These are phyloP conservation scores for Botryosphaeria dothidea DNA, from an alignment of 2,329 filamentous ascomycete species.

Conservation along the genomic window DNA sequence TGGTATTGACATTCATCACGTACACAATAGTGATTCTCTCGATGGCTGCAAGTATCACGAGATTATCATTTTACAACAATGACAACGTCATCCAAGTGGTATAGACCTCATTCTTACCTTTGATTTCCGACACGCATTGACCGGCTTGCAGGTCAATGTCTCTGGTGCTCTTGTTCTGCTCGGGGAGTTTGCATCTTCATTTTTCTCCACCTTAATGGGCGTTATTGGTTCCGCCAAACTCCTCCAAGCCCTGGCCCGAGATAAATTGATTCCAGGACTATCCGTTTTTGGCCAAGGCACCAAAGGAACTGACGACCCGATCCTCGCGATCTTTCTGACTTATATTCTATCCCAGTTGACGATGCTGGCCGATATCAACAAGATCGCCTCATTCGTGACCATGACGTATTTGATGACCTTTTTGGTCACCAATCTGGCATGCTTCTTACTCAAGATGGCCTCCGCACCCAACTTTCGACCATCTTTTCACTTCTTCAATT, in stretches of 20 bases:
- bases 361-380: slow-evolving; percentile 80
- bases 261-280: slow-evolving; percentile 76
- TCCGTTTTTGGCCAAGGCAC: slow-evolving; percentile 74
- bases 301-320: slow-evolving; percentile 70
- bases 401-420: slow-evolving; percentile 95
- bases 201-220: slow-evolving; percentile 87
- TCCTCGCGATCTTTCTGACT: slow-evolving; percentile 74
- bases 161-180: slow-evolving; percentile 72
- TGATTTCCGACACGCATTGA: not conserved
- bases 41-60: slow-evolving; percentile 74
- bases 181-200: slow-evolving; percentile 78
- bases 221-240: slow-evolving; percentile 83
- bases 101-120: slow-evolving; percentile 27
- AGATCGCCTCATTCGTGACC: slow-evolving; percentile 85
- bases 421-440: slow-evolving; percentile 83
- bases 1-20: slow-evolving; percentile 72
- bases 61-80: slow-evolving; percentile 71
- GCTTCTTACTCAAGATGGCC: slow-evolving; percentile 81
- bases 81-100: slow-evolving; percentile 77
- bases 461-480: slow-evolving; percentile 88
- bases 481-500: slow-evolving; percentile 86
- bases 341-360: slow-evolving; percentile 75
- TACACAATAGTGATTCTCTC: slow-evolving; percentile 77
- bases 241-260: slow-evolving; percentile 78
- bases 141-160: slow-evolving; percentile 61